These are phyloP conservation scores for Cryphonectria japonica DNA, from an alignment of 2,329 filamentous ascomycete species.

Conservation along the genomic window DNA sequence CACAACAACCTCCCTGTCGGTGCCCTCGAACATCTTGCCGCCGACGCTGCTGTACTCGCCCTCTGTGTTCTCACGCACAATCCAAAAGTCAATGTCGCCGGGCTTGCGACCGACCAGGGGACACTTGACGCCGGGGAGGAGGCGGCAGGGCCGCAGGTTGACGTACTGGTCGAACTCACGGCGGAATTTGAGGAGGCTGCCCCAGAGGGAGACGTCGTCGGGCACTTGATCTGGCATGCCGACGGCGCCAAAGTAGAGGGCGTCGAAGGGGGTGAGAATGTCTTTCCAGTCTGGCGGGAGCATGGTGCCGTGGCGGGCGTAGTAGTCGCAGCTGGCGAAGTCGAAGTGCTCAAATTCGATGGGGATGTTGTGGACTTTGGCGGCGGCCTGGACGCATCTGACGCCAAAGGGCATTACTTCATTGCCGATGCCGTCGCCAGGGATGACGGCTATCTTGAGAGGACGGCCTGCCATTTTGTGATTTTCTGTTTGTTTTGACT, in stretches of 20 bases:
- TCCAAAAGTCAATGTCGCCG: constrained; percentile 67
- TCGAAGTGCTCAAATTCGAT: constrained; percentile 65
- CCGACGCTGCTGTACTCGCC: constrained; percentile 68
- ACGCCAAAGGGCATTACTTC: constrained; percentile 70
- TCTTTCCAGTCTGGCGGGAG: constrained; percentile 52
- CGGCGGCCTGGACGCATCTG: constrained; percentile 58
- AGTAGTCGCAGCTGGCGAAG: constrained; percentile 69
- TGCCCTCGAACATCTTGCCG: constrained; percentile 60
- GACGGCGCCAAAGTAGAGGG: constrained; percentile 71
- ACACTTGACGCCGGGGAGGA: constrained; percentile 62
- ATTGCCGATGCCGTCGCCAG: constrained; percentile 70
- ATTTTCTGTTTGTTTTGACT: too few species aligned
- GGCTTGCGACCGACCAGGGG: constrained; percentile 57
- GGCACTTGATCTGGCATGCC: constrained; percentile 60
- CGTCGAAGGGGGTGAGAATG: constrained; percentile 61
- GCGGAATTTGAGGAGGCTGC: constrained; percentile 67
- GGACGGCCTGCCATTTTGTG: constrained; percentile 12
- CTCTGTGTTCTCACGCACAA: constrained; percentile 67
- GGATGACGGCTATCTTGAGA: constrained; percentile 61
- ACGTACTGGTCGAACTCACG: constrained; percentile 71
- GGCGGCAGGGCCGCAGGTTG: constrained; percentile 67
- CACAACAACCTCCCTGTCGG: constrained; percentile 61
- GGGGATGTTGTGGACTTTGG: constrained; percentile 53
- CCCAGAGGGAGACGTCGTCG: constrained; percentile 70
- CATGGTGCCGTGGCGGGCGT: constrained; percentile 47